A percentile compares a stretch with the other conserved stretches of the same genome.
phyloP scores from a whole-genome alignment of 495 filamentous ascomycete genomes.

The Friedmanniomyces endolithicus region DNA sequence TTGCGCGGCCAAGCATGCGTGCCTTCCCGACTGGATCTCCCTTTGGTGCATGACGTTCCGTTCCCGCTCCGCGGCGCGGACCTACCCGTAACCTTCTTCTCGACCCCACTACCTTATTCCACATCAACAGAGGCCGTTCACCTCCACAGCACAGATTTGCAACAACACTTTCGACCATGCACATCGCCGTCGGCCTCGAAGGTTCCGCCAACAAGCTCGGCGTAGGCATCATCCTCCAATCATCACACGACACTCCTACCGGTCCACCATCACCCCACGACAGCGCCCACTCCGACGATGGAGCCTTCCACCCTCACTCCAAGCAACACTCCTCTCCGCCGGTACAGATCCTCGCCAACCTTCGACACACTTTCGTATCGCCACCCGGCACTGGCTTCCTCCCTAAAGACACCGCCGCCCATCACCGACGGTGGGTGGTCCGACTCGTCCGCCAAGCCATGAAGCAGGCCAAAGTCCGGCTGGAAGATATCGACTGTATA shows the following conservation, averaged over 20 bases:
- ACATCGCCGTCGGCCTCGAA: conserved; percentile 77
- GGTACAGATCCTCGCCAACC: conserved; percentile 65
- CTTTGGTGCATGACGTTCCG: not conserved
- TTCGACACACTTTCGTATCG: conserved; percentile 84
- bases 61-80: not conserved
- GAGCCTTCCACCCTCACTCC: conserved; percentile 38
- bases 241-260: conserved; percentile 15
- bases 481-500: conserved; percentile 69
- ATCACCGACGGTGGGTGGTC: conserved; percentile 80
- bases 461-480: conserved; percentile 46
- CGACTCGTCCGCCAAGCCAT: conserved; percentile 66
- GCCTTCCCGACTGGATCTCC: too few species aligned
- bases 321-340: conserved; percentile 33
- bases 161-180: conserved; percentile 2
- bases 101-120: not conserved
- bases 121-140: too few species aligned
- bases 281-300: conserved; percentile 20
- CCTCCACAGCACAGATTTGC: not conserved
- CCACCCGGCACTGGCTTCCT: conserved; percentile 91
- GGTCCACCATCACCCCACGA: conserved; percentile 26
- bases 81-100: not conserved
- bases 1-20: not conserved
- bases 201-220: conserved; percentile 97
- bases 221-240: conserved; percentile 82
- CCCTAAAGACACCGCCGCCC: conserved; percentile 86